Percentiles rank a stretch among this genome's conserved stretches.
phyloP scores from a whole-genome alignment of 1,284 basidiomycete species.

The Grifola frondosa region DNA sequence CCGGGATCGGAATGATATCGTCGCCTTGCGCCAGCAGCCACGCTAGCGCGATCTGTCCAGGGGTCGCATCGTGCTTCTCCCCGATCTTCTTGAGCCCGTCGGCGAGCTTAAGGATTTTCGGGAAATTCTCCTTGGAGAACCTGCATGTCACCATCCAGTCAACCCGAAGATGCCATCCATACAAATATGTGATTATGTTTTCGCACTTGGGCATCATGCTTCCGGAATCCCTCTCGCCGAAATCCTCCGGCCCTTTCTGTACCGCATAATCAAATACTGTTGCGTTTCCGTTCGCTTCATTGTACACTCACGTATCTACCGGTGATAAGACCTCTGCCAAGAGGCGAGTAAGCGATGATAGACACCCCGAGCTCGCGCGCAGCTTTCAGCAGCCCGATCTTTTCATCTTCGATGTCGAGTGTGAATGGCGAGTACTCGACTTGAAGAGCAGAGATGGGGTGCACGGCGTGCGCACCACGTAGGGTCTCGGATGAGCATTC shows the following conservation, averaged over 20 bases:
- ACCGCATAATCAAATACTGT: constrained; percentile 5
- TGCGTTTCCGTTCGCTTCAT: neutral
- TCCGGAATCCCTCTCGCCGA: constrained; percentile 47
- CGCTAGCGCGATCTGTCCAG: constrained; percentile 41
- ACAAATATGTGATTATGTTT: no score
- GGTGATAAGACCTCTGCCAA: constrained; percentile 40
- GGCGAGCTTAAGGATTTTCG: constrained; percentile 40
- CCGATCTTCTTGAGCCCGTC: constrained; percentile 34
- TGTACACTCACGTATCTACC: constrained; percentile 29
- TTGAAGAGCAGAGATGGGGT: constrained; percentile 41
- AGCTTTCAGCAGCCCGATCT: constrained; percentile 25
- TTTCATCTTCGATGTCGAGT: constrained; percentile 28
- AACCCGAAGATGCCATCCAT: neutral
- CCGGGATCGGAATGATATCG: constrained; percentile 38
- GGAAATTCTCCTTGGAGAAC: constrained; percentile 41
- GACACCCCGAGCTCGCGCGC: constrained; percentile 24
- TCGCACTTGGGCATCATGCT: constrained; percentile 26
- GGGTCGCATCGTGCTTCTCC: constrained; percentile 30
- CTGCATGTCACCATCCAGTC: no score
- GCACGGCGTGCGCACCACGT: constrained; percentile 39
- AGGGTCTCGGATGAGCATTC: constrained; percentile 42
- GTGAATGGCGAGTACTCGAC: constrained; percentile 43
- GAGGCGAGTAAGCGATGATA: constrained; percentile 41
- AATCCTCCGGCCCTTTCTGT: constrained; percentile 47
- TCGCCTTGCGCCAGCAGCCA: constrained; percentile 39